Base-by-base conservation (phyloP, 306 rosid genomes). In the Phaseolus lunatus region DNA sequence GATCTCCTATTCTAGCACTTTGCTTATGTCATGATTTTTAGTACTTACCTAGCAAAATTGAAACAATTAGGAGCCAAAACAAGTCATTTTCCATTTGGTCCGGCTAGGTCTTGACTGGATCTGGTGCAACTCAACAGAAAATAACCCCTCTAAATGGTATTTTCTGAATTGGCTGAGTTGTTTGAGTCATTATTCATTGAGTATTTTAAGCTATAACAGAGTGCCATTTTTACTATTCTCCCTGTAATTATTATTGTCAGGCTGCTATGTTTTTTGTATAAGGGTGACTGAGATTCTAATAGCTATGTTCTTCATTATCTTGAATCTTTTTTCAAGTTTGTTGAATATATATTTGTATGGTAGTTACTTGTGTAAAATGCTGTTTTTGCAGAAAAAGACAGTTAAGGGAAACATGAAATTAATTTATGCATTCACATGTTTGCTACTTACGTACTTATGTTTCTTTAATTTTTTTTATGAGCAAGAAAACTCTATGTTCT, bases 1-100 rank as follows among this genome's bases (percentile, higher is more conserved):
- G 54, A 72, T 52, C 52, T 68, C 18, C n/a, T 26, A 26, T 61
- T 22, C 35, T 9, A 12, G 20, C 65, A 3, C 54, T 61, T 16
- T 13, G 61, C n/a, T 58, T 71, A 58, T 18, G 45, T 64, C 47
- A 24, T 26, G 78, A 44, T n/a, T 23, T 29, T 72, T n/a, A 13
- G 45, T 59, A 9, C 18, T 3, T 20, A 6, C 22, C 23, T 19
- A 9, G 43, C 20, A 74, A 41, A 41, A 41, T 33, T 5, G n/a
- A 16, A n/a, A 31, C 44, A 11, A 7, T 4, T 24, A 5, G 3
- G 57, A 9, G 9, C 26, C 9, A 16, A 31, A 31, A 5, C 35
- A 31, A 26, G 7, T 5, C 9, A 48, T 18, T 50, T 31, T 70
- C n/a, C 47, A 31, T 70, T 31, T 70, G 47, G 27, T 5, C 9